These are phyloP conservation scores for Cicer cuneatum DNA, from an alignment of 306 rosid species.

Conservation along the genomic window DNA sequence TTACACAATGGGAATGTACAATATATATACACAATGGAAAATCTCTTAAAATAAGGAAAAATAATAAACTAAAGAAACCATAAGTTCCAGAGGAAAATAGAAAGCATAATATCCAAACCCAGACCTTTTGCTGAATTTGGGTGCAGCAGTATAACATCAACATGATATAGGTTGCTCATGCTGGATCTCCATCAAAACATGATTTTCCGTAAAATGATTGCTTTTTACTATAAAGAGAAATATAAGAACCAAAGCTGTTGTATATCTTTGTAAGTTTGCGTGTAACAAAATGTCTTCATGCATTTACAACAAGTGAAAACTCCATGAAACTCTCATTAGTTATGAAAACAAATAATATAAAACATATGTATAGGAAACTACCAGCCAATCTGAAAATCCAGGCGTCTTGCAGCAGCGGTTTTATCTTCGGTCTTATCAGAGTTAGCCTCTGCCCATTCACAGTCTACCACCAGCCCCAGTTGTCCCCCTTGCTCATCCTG, in stretches of 20 bases:
- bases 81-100: background rate
- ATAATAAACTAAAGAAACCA: no score
- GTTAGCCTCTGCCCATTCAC: slow-evolving; percentile 96
- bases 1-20: background rate
- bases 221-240: background rate
- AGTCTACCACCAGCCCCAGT: slow-evolving; percentile 75
- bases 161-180: slow-evolving; percentile 29
- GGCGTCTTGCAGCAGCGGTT: slow-evolving; percentile 81
- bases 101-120: slow-evolving; percentile 26
- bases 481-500: slow-evolving; percentile 88
- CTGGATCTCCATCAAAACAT: slow-evolving; percentile 14
- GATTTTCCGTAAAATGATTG: slow-evolving; percentile 13
- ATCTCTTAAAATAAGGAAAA: no score
- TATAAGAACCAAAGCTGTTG: slow-evolving; percentile 2
- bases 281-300: background rate
- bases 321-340: background rate
- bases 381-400: slow-evolving; percentile 97
- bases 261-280: background rate
- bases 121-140: slow-evolving; percentile 14
- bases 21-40: no score
- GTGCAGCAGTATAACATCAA: slow-evolving; percentile 10
- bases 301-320: slow-evolving; percentile 16
- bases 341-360: background rate
- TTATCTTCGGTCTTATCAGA: slow-evolving; percentile 74
- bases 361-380: slow-evolving; percentile 41